Base-by-base conservation (phyloP, 192 early-diverging fungal species). In the Podila clonocystis region DNA sequence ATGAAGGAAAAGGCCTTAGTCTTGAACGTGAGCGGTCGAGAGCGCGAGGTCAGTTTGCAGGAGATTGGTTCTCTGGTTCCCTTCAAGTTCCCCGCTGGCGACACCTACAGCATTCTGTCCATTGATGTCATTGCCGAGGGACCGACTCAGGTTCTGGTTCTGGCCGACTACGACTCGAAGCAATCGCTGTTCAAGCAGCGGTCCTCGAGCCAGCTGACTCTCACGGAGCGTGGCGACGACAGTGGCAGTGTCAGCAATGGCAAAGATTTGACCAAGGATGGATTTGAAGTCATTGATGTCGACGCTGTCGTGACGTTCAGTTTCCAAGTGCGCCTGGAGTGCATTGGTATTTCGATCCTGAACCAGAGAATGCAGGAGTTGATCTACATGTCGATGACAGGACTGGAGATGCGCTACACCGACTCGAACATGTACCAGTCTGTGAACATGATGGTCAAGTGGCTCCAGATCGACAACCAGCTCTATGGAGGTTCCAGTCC, bases 401-500 rank as follows among this genome's bases (percentile, higher is more conserved):
- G 92, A 0, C 74, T 97, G 24, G 91, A 92, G 80, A 82, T 97
- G 57, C 90, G 89, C 26, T 93, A 91, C 55, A 92, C 88, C 2
- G 97, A 98, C 63, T 93, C 95, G 0, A 94, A 89, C 11, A 88
- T 91, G 55, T 94, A 94, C 79, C 93, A 94, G 84, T 92, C 93
- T 19, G 63, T 94, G 26, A 90, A 89, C 30, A 89, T 95, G 82
- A 84, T 88, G 48, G 89, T 96, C 22, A 92, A 96, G 61, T 99
- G 98, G 98, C 71, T 97, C 24, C 76, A 97, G 89, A 91, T 99
- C 64, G 98, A 99, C 82, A 99, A 98, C 85, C 97, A 99, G 82
- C 83, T 98, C 4, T 93, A 93, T 63, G 96, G 93, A 48, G 91
- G 93, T 2, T 71, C 94, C 7, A 95, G 93, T 50, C 96, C 97